Percentiles rank a stretch among this genome's conserved stretches.
Conservation (phyloP, 371 early-diverging fungal species). For the Syncephalastrum racemosum region DNA sequence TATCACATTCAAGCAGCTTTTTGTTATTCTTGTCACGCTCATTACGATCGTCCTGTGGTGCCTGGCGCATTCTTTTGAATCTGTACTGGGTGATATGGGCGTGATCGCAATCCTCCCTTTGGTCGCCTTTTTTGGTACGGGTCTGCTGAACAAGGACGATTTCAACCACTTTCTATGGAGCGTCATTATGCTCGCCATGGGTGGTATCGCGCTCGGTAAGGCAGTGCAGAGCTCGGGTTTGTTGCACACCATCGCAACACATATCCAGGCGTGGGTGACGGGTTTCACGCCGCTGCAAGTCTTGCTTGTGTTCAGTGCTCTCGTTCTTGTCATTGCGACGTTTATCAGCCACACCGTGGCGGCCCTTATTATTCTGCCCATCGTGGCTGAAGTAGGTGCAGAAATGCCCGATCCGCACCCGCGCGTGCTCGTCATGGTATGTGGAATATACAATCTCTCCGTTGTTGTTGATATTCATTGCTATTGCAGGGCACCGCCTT, state of each 20-base stretch:
- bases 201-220: constrained; percentile 82
- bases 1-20: constrained; percentile 61
- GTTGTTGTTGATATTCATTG: too few species aligned
- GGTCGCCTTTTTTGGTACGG: constrained; percentile 79
- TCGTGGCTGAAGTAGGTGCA: constrained; percentile 76
- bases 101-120: constrained; percentile 79
- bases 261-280: constrained; percentile 63
- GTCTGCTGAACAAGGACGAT: constrained; percentile 79
- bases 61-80: constrained; percentile 58
- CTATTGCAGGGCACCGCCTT: constrained; percentile 59
- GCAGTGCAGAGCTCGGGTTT: constrained; percentile 76
- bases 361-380: constrained; percentile 81
- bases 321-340: constrained; percentile 81
- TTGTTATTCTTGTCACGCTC: constrained; percentile 61
- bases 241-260: constrained; percentile 73
- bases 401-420: constrained; percentile 81
- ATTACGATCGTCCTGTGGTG: constrained; percentile 82
- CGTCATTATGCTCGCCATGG: constrained; percentile 88
- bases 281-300: constrained; percentile 70
- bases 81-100: constrained; percentile 78
- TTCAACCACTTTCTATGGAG: constrained; percentile 78
- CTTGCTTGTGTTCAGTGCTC: constrained; percentile 62
- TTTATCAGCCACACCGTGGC: constrained; percentile 96
- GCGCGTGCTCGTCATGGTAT: constrained; percentile 86
- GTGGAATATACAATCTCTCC: not conserved